A percentile compares a stretch with the other conserved stretches of the same genome.
Conservation (phyloP, 2,329 filamentous ascomycete genomes). For the Colletotrichum noveboracense region DNA sequence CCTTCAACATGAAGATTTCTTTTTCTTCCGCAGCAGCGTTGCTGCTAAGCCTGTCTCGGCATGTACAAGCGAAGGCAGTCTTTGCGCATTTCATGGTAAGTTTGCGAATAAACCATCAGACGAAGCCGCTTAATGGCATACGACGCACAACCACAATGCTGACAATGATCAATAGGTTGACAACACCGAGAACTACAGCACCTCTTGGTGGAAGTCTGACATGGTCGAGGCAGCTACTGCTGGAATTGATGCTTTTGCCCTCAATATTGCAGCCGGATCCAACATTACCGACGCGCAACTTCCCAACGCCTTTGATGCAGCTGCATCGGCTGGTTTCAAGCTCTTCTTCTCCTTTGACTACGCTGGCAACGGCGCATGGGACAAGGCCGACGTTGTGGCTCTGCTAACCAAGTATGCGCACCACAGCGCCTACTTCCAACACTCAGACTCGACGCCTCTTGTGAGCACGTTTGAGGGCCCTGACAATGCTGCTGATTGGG, state of each 20-base stretch:
- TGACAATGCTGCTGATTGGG: background rate
- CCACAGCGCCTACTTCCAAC: background rate
- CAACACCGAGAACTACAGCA: background rate
- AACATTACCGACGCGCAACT: background rate
- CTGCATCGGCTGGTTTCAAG: background rate
- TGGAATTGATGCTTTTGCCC: background rate
- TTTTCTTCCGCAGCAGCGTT: background rate
- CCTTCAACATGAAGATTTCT: background rate
- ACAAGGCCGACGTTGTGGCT: background rate
- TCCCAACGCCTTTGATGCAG: background rate
- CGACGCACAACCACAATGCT: accelerated
- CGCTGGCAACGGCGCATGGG: background rate
- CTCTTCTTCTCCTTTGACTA: background rate
- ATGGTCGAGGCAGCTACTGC: background rate
- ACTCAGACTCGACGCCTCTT: background rate
- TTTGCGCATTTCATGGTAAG: background rate
- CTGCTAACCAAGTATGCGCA: background rate
- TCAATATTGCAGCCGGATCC: background rate
- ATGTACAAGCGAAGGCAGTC: background rate
- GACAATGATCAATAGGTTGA: background rate
- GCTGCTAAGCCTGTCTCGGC: background rate
- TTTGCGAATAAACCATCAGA: accelerated
- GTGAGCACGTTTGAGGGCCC: background rate
- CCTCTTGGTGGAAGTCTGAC: background rate
- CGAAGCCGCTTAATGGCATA: accelerated